Evolutionary conservation across 768 basidiomycete species (phyloP).

Genomic region (Leccinum variicolor): DNA sequence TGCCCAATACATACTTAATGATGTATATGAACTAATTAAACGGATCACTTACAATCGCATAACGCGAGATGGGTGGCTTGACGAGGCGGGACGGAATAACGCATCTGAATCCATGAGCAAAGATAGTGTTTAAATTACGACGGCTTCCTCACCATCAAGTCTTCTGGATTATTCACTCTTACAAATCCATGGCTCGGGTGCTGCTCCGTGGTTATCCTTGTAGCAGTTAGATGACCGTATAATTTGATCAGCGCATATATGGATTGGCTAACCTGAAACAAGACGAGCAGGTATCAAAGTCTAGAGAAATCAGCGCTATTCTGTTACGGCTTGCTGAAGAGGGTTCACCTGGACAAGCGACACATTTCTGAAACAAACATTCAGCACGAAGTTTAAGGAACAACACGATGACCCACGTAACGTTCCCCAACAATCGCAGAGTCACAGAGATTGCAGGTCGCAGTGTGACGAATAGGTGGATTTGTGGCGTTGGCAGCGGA

Average conservation of each 20-base stretch:
- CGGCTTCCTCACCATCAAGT: conserved; percentile 53
- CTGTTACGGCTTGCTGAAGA: not conserved
- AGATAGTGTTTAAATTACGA: not conserved
- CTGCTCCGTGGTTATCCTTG: conserved; percentile 63
- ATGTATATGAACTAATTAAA: too few species aligned
- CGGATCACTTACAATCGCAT: conserved; percentile 47
- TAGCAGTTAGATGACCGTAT: not conserved
- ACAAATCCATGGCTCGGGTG: conserved; percentile 79
- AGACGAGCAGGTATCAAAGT: conserved; percentile 70
- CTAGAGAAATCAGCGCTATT: conserved; percentile 27
- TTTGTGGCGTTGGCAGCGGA: not conserved
- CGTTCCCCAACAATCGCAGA: conserved; percentile 65
- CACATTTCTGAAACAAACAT: conserved; percentile 61
- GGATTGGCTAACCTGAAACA: conserved; percentile 58
- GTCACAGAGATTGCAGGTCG: conserved; percentile 77
- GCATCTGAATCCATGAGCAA: conserved; percentile 25
- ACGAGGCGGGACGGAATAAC: conserved; percentile 19
- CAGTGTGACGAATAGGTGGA: conserved; percentile 48
- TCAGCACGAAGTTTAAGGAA: conserved; percentile 3
- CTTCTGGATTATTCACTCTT: conserved; percentile 48
- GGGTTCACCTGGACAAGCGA: conserved; percentile 53
- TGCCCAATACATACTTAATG: not conserved
- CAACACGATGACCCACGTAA: conserved; percentile 49
- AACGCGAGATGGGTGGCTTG: conserved; percentile 47
- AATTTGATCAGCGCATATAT: not conserved